Evolutionary conservation across 345 rosid genomes (phyloP).

Genomic region (Lumnitzera littorea): DNA sequence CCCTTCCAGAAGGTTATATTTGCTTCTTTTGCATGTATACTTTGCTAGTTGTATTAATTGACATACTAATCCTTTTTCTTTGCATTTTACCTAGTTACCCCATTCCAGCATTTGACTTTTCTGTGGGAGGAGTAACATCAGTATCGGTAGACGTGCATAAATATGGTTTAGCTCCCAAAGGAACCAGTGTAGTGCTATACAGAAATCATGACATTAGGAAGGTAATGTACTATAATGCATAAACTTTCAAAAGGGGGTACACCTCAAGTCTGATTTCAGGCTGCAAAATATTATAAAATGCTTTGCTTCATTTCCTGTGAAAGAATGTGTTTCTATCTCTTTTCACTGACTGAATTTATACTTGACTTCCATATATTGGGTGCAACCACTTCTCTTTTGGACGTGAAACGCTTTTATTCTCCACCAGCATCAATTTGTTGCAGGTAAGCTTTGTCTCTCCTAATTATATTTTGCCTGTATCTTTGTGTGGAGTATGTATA

Average conservation of each 20-base stretch:
- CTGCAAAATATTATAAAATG: too few relatives aligned
- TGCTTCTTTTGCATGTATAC: too few relatives aligned
- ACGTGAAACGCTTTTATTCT: conserved; percentile 7
- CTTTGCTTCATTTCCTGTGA: too few relatives aligned
- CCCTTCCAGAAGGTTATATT: too few relatives aligned
- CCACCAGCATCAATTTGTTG: conserved; percentile 91
- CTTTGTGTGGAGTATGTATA: too few relatives aligned
- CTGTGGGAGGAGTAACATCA: conserved; percentile 85
- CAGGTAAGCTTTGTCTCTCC: conserved; percentile 47
- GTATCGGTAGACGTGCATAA: conserved; percentile 88
- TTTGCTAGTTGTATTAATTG: not conserved
- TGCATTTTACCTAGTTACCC: conserved; percentile 45
- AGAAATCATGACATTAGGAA: conserved; percentile 93
- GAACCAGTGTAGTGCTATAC: conserved; percentile 87
- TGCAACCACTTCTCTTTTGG: conserved; percentile 6
- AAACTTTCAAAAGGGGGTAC: not conserved
- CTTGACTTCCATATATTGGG: conserved; percentile 3
- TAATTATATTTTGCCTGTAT: not conserved
- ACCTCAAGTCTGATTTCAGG: not conserved
- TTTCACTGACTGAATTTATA: conserved; percentile 12
- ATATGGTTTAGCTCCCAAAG: conserved; percentile 96
- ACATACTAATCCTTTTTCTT: not conserved
- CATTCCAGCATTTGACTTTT: conserved; percentile 81
- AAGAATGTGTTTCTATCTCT: too few relatives aligned
- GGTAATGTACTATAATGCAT: conserved; percentile 27